Evolutionary conservation across 306 rosid genomes (phyloP), one percentile per base, ranked within the genome.

Genomic region (Glycine soja): DNA sequence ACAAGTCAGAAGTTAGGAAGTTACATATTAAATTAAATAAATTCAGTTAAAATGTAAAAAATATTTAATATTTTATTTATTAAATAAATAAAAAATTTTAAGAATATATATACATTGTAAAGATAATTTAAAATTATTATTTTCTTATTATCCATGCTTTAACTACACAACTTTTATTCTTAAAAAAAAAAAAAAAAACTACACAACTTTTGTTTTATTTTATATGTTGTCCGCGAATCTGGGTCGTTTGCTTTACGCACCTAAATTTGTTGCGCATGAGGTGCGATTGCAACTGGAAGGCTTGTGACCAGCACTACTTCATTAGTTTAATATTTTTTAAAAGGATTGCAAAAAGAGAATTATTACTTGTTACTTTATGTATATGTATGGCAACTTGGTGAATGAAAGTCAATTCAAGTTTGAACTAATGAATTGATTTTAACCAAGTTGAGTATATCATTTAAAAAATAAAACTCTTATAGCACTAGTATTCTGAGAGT

Each of bases 251-350:
- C 8, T 30, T 61, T 61, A 30, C 7, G 67, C 14, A 30, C 67
- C 67, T 30, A 61, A 61, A 61, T 61, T 61, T 61, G 67, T 30
- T 61, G 67, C 42, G 42, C 67, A 59, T 10, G n/a, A 10, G 14
- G 66, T 59, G 66, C 66, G 24, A 10, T 24, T 59, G 66, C 66
- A 19, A 30, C 8, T 4, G n/a, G 4, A 24, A 59, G 40, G 40
- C 40, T 10, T 30, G n/a, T 19, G 66, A 59, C 6, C 6, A 10
- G 7, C 36, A 59, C n/a, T 30, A 8, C n/a, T 61, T 61, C n/a
- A 7, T 57, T 57, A 10, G 8, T 24, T 5, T 30, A 10, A 4
- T 58, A 58, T 58, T 58, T 58, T 6, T 52, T 50, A 3, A 24
- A 24, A 10, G 7, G 7, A 9, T 24, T 24, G 10, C 40, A 59